Evolutionary conservation across 495 filamentous ascomycete genomes (phyloP).

Genomic region (Lepidopterella palustris): DNA sequence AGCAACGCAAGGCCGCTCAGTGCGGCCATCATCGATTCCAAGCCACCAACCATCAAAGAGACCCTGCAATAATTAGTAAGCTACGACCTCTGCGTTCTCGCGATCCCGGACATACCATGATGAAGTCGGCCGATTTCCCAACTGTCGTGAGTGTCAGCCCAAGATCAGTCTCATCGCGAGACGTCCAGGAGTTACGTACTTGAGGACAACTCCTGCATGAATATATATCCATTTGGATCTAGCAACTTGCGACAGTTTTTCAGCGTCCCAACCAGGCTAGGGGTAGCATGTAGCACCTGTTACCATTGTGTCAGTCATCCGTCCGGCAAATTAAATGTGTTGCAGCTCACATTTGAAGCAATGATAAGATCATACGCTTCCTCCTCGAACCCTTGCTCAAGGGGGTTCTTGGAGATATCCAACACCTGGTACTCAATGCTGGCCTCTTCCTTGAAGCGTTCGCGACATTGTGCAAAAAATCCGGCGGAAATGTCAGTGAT

Average conservation of each 20-base stretch:
- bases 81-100: too few species aligned
- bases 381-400: neutral
- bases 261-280: neutral
- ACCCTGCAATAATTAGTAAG: too few species aligned
- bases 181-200: neutral
- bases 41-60: too few species aligned
- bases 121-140: too few species aligned
- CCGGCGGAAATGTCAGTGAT: slow-evolving; percentile 3
- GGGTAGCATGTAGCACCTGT: neutral
- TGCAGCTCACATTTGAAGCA: neutral
- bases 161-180: neutral
- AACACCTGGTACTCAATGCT: neutral
- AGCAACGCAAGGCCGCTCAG: neutral
- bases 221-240: neutral
- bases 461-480: neutral
- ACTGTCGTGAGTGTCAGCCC: neutral
- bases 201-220: neutral
- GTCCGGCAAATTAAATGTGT: neutral
- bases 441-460: neutral
- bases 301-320: neutral
- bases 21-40: neutral
- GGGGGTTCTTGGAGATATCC: neutral
- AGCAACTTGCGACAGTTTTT: neutral
- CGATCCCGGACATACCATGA: too few species aligned
- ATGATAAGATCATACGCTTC: neutral